phyloP scores from a whole-genome alignment of 257 asterid species.

The Lavandula angustifolia region DNA sequence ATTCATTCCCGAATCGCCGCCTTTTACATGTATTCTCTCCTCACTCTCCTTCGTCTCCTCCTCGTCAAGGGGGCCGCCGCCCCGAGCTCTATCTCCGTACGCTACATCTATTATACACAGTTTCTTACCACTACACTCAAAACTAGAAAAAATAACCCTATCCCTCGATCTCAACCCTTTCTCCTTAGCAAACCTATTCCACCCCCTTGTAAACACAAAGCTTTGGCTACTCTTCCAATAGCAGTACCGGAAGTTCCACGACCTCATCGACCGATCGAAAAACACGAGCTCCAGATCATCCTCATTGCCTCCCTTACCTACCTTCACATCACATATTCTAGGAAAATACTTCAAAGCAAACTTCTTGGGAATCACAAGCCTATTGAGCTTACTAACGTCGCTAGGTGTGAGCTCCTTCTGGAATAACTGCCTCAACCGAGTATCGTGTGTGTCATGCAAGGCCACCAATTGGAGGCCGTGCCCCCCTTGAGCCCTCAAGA shows the following conservation, averaged over 20 bases:
- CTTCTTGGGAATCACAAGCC: conserved; percentile 64
- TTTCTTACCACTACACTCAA: conserved; percentile 33
- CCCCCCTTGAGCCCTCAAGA: conserved; percentile 29
- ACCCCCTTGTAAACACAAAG: conserved; percentile 69
- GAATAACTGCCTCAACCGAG: conserved; percentile 37
- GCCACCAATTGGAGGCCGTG: neutral
- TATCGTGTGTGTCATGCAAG: neutral
- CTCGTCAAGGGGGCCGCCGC: neutral
- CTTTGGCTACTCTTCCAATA: conserved; percentile 84
- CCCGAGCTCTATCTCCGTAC: conserved; percentile 21
- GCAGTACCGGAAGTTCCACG: conserved; percentile 69
- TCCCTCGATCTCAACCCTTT: conserved; percentile 53
- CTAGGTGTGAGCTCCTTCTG: conserved; percentile 63
- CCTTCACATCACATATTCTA: conserved; percentile 23
- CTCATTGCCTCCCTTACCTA: neutral
- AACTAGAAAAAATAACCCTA: conserved; percentile 44
- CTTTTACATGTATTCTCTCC: neutral
- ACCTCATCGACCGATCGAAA: conserved; percentile 44
- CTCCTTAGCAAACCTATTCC: conserved; percentile 55
- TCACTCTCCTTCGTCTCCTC: neutral
- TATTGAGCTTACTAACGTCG: conserved; percentile 50
- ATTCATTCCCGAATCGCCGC: neutral
- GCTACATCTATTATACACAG: conserved; percentile 46
- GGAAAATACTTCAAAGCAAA: conserved; percentile 50
- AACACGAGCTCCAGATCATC: conserved; percentile 49